Base-by-base conservation (phyloP, 768 basidiomycete species). In the Boletus tomentosulus region DNA sequence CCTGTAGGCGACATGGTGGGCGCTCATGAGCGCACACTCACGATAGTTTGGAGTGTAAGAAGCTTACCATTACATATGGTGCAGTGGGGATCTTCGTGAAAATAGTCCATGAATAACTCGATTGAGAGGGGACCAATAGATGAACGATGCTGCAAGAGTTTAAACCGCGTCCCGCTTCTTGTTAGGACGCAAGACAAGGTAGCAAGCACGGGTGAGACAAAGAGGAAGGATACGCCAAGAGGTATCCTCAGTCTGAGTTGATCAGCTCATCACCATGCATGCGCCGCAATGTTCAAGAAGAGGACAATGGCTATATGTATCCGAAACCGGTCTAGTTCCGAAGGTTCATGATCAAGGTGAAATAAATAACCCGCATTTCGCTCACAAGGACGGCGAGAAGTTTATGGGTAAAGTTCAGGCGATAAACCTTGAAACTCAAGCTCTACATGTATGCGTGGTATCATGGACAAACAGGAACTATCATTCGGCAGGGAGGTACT, bases 101-200 rank as follows among this genome's bases (percentile, higher is more conserved):
- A 37, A 16, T 53, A 51, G 30, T 46, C 39, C 53, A 57, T 31
- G 53, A 49, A 53, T 37, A 31, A 28, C 15, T 30, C 35, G 47
- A 49, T 24, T 25, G 48, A 46, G 46, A 38, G 27, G 27, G 37
- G 19, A 42, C 19, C 5, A 6, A 33, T 11, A 43, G 34, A 47
- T 24, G 39, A 49, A 38, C 24, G 48, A 53, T 6, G 43, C 7
- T 3, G 39, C 8, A 10, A 37, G 30, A 7, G 63, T 45, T 62
- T 56, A 63, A 62, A 55, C 57, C 44, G 53, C 35, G 22, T 28
- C 44, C 38, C 13, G 54, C 30, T 37, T 39, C 57, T 73, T 59
- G 79, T 76, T 53, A 46, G 19, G 45, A 52, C 30, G 41, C 41
- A 70, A 72, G 33, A 83, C 68, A 52, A 83, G 71, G 47, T 76